Conservation (phyloP, 2,329 filamentous ascomycete genomes). For the Cladosporium velox region DNA sequence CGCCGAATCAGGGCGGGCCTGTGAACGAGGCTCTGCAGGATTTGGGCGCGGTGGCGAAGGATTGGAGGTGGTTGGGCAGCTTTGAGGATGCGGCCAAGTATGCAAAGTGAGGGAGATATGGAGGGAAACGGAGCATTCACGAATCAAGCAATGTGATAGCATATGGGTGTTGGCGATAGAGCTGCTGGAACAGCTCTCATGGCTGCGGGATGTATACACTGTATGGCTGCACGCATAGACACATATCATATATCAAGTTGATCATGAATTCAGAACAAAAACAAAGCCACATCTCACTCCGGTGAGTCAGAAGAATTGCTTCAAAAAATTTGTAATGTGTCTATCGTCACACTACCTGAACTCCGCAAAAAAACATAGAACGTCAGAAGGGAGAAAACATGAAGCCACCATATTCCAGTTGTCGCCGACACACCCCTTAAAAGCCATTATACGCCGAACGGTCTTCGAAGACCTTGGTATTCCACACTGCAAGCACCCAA, state of each 20-base stretch:
- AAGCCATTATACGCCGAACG: slow-evolving; percentile 17
- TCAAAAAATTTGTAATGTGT: slow-evolving; percentile 1
- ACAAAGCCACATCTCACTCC: background rate
- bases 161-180: background rate
- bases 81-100: slow-evolving; percentile 30
- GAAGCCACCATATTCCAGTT: slow-evolving; percentile 20
- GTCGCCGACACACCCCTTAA: slow-evolving; percentile 17
- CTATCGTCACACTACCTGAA: slow-evolving; percentile 4
- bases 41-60: slow-evolving; percentile 60
- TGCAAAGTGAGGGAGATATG: background rate
- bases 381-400: slow-evolving; percentile 11
- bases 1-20: slow-evolving; percentile 46
- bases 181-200: background rate
- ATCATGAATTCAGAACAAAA: background rate
- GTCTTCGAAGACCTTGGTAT: slow-evolving; percentile 13
- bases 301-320: background rate
- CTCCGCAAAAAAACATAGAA: slow-evolving; percentile 1
- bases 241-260: background rate
- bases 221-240: background rate
- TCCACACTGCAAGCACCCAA: slow-evolving; percentile 11
- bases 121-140: background rate
- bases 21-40: slow-evolving; percentile 63
- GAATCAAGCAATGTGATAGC: background rate
- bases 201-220: background rate
- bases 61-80: slow-evolving; percentile 58